Evolutionary conservation across 495 filamentous ascomycete genomes (phyloP).

Genomic region (Xylaria nigripes): DNA sequence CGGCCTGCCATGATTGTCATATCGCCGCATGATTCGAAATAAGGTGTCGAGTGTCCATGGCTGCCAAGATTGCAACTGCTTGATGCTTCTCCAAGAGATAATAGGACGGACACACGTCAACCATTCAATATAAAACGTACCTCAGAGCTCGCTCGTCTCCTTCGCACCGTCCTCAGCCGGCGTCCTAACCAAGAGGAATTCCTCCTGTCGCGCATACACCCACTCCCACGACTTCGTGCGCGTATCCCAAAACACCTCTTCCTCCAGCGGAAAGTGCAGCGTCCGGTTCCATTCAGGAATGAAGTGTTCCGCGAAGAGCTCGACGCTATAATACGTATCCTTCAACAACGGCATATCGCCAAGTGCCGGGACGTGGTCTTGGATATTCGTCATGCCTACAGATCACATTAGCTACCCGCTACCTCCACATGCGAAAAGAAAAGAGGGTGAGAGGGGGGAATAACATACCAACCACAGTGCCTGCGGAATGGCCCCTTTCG

Average conservation of each 20-base stretch:
- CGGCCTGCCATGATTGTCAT: no score
- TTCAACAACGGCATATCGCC: conserved; percentile 36
- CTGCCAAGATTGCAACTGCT: no score
- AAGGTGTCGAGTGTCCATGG: no score
- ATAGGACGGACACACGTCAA: neutral
- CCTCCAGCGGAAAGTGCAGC: conserved; percentile 37
- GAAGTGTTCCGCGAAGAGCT: conserved; percentile 38
- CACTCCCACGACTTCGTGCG: conserved; percentile 32
- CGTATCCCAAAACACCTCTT: conserved; percentile 35
- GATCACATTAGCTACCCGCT: conserved; percentile 1
- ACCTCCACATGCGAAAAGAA: neutral
- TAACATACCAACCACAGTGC: conserved; percentile 35
- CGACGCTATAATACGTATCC: conserved; percentile 40
- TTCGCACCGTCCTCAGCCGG: conserved; percentile 13
- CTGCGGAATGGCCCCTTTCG: conserved; percentile 43
- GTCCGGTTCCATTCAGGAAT: conserved; percentile 36
- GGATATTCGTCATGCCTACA: conserved; percentile 40
- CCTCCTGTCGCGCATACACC: conserved; percentile 38
- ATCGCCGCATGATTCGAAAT: no score
- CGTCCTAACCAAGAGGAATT: conserved; percentile 33
- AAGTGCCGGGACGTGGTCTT: conserved; percentile 33
- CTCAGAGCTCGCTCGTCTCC: conserved; percentile 14
- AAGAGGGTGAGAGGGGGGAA: neutral
- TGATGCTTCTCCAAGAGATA: no score
- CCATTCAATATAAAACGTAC: neutral